Base-by-base conservation (phyloP, 2,329 filamentous ascomycete genomes). In the Curvularia sp. region DNA sequence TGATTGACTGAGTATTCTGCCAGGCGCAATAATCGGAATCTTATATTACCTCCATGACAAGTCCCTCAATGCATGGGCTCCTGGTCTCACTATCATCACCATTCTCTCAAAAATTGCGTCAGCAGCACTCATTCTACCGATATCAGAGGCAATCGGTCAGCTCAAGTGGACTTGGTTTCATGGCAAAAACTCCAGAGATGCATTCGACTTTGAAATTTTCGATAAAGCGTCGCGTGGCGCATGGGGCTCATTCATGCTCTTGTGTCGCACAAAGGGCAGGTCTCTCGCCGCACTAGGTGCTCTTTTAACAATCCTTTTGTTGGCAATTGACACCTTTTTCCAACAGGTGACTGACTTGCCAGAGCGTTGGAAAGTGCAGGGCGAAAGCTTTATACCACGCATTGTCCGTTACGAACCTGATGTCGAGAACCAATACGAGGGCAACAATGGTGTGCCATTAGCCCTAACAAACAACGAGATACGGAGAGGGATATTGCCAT, bases 121-220 rank as follows among this genome's bases (percentile, higher is more conserved):
- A 1, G 71, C 62, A 18, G 64, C 72, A 1, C 57, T 73, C 0
- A 57, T 73, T 25, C 12, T 74, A 4, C 73, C 71, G 0, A 64
- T 64, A 12, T 66, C 69, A 0, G 70, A 75, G 45, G 70, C 70
- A 1, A 55, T 76, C 1, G 73, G 72, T 0, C 72, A 76, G 34
- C 47, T 74, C 9, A 76, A 75, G 36, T 76, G 74, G 73, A 64
- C 49, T 2, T 75, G 73, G 74, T 65, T 65, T 30, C 28, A 68
- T 28, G 63, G 64, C 0, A 57, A 56, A 10, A 47, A 52, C 0
- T 69, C 64, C 0, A 66, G 59, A 15, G 59, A 65, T 12, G 65
- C 69, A 2, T 60, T 63, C 13, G 71, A 74, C 38, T 73, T 75
- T 15, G 72, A 75, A 27, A 69, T 72, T 0, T 76, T 74, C 38